Conservation (phyloP, 2,329 filamentous ascomycete species). For the Venturia aucupariae region DNA sequence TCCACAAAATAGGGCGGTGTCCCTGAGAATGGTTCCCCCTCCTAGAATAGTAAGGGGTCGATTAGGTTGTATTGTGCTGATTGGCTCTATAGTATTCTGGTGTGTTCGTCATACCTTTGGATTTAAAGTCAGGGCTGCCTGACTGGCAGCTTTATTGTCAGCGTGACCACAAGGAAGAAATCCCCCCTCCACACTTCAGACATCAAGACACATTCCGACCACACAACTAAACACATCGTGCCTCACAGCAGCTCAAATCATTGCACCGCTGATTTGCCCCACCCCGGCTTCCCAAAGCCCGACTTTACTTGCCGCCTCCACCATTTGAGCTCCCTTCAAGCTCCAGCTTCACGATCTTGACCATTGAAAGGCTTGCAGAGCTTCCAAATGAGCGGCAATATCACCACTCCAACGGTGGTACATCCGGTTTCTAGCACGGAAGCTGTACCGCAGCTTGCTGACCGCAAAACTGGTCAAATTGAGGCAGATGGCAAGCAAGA, state of each 20-base stretch:
- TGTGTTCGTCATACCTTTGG: not conserved
- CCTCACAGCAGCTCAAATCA: not conserved
- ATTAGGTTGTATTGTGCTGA: not conserved
- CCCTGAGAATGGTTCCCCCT: not conserved
- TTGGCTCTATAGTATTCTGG: not conserved
- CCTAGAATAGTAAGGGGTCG: not conserved
- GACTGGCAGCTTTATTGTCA: not conserved
- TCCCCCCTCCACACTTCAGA: not conserved
- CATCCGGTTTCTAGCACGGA: not conserved
- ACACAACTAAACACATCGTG: not conserved
- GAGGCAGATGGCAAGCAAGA: constrained; percentile 11
- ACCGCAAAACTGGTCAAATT: constrained; percentile 11
- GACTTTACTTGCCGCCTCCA: not conserved
- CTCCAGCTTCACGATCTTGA: not conserved
- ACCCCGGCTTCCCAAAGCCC: not conserved
- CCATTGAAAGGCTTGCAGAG: not conserved
- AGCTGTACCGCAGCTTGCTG: not conserved
- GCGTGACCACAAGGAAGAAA: not conserved
- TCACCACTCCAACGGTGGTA: not conserved
- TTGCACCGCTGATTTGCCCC: not conserved
- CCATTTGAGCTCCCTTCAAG: not conserved
- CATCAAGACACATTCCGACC: not conserved
- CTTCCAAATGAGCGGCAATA: not conserved
- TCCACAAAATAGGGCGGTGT: not conserved
- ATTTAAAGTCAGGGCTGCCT: not conserved